Percentiles rank a stretch among this genome's conserved stretches.
Evolutionary conservation across 2,329 filamentous ascomycete species (phyloP).

Genomic region (Cercospora citrullina): DNA sequence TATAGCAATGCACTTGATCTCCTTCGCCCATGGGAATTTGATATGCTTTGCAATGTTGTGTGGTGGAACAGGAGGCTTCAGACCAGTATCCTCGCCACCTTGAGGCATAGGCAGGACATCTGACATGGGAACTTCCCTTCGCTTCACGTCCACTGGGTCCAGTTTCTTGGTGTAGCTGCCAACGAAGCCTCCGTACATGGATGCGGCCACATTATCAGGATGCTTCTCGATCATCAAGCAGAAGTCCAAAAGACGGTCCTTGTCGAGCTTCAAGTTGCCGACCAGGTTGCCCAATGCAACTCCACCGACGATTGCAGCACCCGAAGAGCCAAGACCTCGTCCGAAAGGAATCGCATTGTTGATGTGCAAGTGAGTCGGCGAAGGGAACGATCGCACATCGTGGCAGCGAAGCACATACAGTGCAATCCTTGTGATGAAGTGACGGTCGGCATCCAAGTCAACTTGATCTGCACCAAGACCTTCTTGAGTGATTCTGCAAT

Average conservation of each 20-base stretch:
- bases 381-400: conserved; percentile 78
- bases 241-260: conserved; percentile 87
- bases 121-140: conserved; percentile 89
- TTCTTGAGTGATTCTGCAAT: conserved; percentile 90
- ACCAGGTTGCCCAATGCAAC: conserved; percentile 91
- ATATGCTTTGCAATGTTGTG: conserved; percentile 92
- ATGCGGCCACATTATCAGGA: conserved; percentile 91
- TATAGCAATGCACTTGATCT: conserved; percentile 96
- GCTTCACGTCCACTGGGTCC: conserved; percentile 80
- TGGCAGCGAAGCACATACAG: conserved; percentile 94
- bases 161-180: conserved; percentile 95
- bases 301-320: conserved; percentile 90
- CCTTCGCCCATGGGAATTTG: conserved; percentile 88
- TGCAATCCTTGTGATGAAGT: conserved; percentile 91
- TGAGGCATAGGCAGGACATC: conserved; percentile 90
- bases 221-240: conserved; percentile 95
- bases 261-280: conserved; percentile 72
- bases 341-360: conserved; percentile 93
- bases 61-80: conserved; percentile 84
- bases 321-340: conserved; percentile 89
- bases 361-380: conserved; percentile 87
- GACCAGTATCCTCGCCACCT: conserved; percentile 86
- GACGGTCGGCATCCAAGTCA: conserved; percentile 77
- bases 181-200: conserved; percentile 93
- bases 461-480: conserved; percentile 78